These are phyloP conservation scores for Clathrospora elynae DNA, from an alignment of 2,329 filamentous ascomycete genomes.

Conservation along the genomic window DNA sequence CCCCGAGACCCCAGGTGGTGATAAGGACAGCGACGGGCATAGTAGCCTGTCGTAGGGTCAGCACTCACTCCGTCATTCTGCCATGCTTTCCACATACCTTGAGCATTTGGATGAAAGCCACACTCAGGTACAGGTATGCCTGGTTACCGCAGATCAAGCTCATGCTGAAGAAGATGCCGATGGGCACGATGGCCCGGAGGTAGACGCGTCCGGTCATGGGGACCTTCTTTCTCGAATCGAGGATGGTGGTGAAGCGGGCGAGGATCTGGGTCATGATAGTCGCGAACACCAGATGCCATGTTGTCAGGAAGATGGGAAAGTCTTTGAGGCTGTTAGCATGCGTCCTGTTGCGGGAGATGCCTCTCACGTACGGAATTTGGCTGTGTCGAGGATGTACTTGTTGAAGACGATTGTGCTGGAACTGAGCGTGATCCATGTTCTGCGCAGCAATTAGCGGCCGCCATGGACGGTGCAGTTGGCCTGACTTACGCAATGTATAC, in stretches of 20 bases:
- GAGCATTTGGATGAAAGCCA: constrained; percentile 99
- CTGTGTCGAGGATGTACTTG: constrained; percentile 93
- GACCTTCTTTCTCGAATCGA: constrained; percentile 93
- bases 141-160: constrained; percentile 96
- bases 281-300: constrained; percentile 93
- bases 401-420: constrained; percentile 98
- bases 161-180: constrained; percentile 93
- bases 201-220: constrained; percentile 97
- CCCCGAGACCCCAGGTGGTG: constrained; percentile 84
- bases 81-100: constrained; percentile 66
- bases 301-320: constrained; percentile 71
- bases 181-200: constrained; percentile 89
- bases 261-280: constrained; percentile 93
- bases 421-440: constrained; percentile 89
- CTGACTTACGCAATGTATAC: constrained; percentile 73
- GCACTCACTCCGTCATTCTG: background rate
- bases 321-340: constrained; percentile 40
- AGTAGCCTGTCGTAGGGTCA: constrained; percentile 69
- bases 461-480: constrained; percentile 48
- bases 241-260: constrained; percentile 83
- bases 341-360: constrained; percentile 3
- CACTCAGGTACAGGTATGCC: constrained; percentile 92
- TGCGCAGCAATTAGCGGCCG: constrained; percentile 50
- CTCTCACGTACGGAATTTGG: constrained; percentile 74
- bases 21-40: constrained; percentile 92